These are phyloP conservation scores for Atalantia buxifolia DNA, from an alignment of 345 rosid genomes.

Conservation along the genomic window DNA sequence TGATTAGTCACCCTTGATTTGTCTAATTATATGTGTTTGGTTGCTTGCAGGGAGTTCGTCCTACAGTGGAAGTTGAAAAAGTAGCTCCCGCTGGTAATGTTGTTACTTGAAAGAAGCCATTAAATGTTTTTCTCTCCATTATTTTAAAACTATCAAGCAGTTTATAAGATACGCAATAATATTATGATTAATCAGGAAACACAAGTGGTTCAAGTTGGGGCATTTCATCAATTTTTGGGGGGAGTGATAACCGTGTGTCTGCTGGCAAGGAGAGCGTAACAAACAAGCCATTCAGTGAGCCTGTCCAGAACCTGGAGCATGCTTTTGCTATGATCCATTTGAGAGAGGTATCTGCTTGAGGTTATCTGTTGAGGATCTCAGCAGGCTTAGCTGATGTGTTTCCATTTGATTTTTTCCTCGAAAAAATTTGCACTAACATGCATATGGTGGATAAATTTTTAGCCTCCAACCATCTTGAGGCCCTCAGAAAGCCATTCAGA, in stretches of 20 bases:
- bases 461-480: slow-evolving; percentile 92
- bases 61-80: slow-evolving; percentile 58
- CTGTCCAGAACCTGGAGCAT: slow-evolving; percentile 51
- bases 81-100: slow-evolving; percentile 63
- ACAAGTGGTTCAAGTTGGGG: slow-evolving; percentile 77
- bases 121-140: background rate
- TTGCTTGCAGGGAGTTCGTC: slow-evolving; percentile 50
- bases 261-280: slow-evolving; percentile 57
- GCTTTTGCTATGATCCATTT: slow-evolving; percentile 74
- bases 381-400: background rate
- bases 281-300: slow-evolving; percentile 50
- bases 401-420: background rate
- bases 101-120: background rate
- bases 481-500: slow-evolving; percentile 88
- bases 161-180: background rate
- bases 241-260: slow-evolving; percentile 51
- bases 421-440: slow-evolving; percentile 11
- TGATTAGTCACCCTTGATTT: background rate
- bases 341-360: slow-evolving; percentile 54
- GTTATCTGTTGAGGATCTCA: slow-evolving; percentile 2
- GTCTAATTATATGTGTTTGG: slow-evolving; percentile 5
- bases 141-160: background rate
- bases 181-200: slow-evolving; percentile 36
- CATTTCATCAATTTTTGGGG: slow-evolving; percentile 85
- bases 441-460: slow-evolving; percentile 21